A percentile compares a stretch with the other conserved stretches of the same genome.
These are phyloP conservation scores for Agrostemma githago DNA, from an alignment of 148 eudicot species.

Conservation along the genomic window DNA sequence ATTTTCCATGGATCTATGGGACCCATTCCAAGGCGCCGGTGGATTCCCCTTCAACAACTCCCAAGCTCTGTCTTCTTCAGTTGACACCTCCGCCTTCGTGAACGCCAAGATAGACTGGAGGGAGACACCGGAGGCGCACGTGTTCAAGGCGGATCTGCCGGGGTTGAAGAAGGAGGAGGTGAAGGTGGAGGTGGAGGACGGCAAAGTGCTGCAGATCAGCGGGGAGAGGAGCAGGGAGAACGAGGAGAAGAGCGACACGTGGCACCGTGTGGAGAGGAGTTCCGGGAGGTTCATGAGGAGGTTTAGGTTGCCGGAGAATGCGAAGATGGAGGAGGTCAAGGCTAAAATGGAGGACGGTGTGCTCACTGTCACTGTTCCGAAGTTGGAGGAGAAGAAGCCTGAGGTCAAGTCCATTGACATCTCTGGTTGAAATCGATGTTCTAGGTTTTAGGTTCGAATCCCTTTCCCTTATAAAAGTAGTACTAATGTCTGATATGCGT, in stretches of 20 bases:
- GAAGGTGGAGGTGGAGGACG: constrained; percentile 44
- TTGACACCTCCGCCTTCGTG: constrained; percentile 14
- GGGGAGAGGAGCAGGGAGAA: constrained; percentile 33
- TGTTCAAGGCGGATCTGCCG: constrained; percentile 39
- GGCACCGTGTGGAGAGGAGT: constrained; percentile 40
- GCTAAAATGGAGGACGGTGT: constrained; percentile 38
- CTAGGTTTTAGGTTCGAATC: too few relatives aligned
- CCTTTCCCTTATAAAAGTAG: too few relatives aligned
- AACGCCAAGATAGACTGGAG: constrained; percentile 35
- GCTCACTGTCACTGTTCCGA: constrained; percentile 30
- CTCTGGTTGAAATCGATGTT: constrained; percentile 17
- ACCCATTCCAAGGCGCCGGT: constrained; percentile 20
- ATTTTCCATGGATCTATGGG: constrained; percentile 35
- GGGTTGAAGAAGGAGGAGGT: constrained; percentile 46
- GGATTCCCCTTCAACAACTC: constrained; percentile 4
- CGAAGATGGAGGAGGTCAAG: constrained; percentile 28
- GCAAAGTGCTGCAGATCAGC: constrained; percentile 30
- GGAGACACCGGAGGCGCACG: constrained; percentile 39
- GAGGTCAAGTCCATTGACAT: constrained; percentile 28
- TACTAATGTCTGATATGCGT: too few relatives aligned
- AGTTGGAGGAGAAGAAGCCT: constrained; percentile 20
- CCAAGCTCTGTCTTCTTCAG: not conserved
- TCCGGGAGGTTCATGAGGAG: constrained; percentile 32
- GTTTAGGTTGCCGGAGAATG: constrained; percentile 43
- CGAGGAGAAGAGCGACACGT: constrained; percentile 30